phyloP scores from a whole-genome alignment of 1,284 basidiomycete genomes.

The Ceratobasidium sp. region DNA sequence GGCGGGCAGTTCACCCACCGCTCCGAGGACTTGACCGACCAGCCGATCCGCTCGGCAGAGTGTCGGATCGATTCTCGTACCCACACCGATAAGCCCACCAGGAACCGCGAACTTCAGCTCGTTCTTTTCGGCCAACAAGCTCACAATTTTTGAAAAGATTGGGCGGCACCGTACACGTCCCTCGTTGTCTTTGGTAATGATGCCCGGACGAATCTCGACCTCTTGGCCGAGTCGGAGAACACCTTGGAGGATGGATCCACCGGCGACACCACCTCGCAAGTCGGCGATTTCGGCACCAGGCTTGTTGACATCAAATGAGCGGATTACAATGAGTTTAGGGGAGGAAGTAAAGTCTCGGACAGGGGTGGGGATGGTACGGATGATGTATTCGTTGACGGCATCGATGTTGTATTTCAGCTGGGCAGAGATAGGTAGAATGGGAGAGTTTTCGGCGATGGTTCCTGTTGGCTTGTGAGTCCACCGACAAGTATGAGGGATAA shows the following conservation, averaged over 20 bases:
- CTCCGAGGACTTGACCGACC: constrained; percentile 94
- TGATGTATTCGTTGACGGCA: constrained; percentile 99
- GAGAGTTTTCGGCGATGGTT: constrained; percentile 94
- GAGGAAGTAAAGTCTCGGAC: constrained; percentile 90
- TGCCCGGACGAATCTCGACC: constrained; percentile 96
- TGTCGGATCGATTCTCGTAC: constrained; percentile 95
- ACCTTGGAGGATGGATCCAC: constrained; percentile 93
- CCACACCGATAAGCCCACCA: constrained; percentile 97
- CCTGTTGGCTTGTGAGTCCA: constrained; percentile 56
- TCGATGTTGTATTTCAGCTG: constrained; percentile 99
- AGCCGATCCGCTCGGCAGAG: constrained; percentile 96
- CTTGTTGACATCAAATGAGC: constrained; percentile 99
- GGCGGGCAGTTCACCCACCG: constrained; percentile 90
- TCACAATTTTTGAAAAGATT: constrained; percentile 90
- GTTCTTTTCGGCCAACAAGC: constrained; percentile 94
- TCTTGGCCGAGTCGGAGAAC: constrained; percentile 91
- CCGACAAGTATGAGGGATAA: background rate
- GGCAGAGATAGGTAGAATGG: constrained; percentile 98
- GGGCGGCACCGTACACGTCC: constrained; percentile 93
- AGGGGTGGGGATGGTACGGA: constrained; percentile 94
- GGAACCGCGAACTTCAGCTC: constrained; percentile 94
- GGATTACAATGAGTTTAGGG: constrained; percentile 95
- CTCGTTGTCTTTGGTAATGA: constrained; percentile 93
- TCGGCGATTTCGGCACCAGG: constrained; percentile 97
- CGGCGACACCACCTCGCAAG: constrained; percentile 96